phyloP scores from a whole-genome alignment of 2,329 filamentous ascomycete species.

The Penicillium sumatraense region DNA sequence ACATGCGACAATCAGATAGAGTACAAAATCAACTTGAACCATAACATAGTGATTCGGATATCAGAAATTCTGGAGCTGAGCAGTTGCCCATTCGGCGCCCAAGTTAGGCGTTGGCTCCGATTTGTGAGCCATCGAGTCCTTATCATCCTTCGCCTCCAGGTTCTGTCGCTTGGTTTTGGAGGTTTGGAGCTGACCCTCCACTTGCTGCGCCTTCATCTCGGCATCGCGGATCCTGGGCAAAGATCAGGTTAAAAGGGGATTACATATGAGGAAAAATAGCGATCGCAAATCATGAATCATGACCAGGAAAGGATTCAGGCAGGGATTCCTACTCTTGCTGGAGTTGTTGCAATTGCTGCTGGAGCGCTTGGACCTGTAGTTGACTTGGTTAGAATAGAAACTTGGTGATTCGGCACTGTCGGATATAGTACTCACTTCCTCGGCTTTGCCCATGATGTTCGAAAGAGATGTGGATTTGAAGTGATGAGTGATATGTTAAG shows the following conservation, averaged over 20 bases:
- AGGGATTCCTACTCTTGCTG: slow-evolving; percentile 1
- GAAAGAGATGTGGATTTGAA: background rate
- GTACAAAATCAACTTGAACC: background rate
- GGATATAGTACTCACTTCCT: background rate
- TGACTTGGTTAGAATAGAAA: background rate
- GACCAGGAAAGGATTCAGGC: too few species aligned
- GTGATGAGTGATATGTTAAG: background rate
- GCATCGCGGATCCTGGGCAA: slow-evolving; percentile 1
- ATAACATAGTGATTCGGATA: background rate
- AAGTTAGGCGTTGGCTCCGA: background rate
- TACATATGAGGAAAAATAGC: background rate
- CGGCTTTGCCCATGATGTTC: background rate
- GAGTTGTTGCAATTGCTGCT: slow-evolving; percentile 2
- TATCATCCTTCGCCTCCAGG: background rate
- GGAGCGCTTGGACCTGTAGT: background rate
- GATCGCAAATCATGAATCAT: too few species aligned
- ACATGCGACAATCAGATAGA: slow-evolving; percentile 3
- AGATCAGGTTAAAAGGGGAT: background rate
- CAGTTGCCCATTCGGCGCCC: slow-evolving; percentile 1
- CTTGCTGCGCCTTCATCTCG: background rate
- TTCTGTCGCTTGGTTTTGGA: slow-evolving; percentile 1
- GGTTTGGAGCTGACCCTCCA: background rate
- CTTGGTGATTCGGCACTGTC: background rate
- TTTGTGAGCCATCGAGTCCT: background rate
- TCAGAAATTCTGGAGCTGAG: slow-evolving; percentile 2